Conservation (phyloP, 768 basidiomycete genomes). For the Cystoderma amianthinum region DNA sequence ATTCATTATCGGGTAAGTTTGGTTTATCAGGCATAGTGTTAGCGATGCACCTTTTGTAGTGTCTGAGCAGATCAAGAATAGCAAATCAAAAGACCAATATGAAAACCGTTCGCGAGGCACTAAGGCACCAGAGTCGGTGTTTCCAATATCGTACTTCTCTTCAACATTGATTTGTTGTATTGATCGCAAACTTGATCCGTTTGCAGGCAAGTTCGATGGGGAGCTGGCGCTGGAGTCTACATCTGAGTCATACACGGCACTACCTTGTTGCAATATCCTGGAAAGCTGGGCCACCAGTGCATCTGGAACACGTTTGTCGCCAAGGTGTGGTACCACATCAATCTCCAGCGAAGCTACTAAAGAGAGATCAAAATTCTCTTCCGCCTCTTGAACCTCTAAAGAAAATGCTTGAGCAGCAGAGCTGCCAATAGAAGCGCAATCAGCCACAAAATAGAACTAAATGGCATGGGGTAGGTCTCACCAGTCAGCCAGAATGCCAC, state of each 20-base stretch:
- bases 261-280: conserved; percentile 67
- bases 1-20: neutral
- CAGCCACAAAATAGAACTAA: too few species aligned
- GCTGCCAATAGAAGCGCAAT: conserved; percentile 25
- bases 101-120: conserved; percentile 80
- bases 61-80: conserved; percentile 76
- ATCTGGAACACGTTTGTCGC: conserved; percentile 64
- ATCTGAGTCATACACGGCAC: conserved; percentile 45
- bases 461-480: conserved; percentile 22
- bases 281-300: conserved; percentile 60
- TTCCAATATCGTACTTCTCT: conserved; percentile 38
- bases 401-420: conserved; percentile 50
- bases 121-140: conserved; percentile 47
- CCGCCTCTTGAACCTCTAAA: conserved; percentile 60
- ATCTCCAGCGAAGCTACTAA: conserved; percentile 76
- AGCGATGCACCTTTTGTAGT: conserved; percentile 46
- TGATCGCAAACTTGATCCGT: conserved; percentile 5
- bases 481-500: conserved; percentile 84
- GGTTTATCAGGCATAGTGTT: neutral
- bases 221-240: conserved; percentile 6
- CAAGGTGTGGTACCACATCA: conserved; percentile 73
- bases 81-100: conserved; percentile 87
- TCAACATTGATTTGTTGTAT: conserved; percentile 31
- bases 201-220: conserved; percentile 4
- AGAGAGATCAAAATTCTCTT: conserved; percentile 82